Evolutionary conservation across 257 asterid species (phyloP).

Genomic region (Solanum lignicaule): DNA sequence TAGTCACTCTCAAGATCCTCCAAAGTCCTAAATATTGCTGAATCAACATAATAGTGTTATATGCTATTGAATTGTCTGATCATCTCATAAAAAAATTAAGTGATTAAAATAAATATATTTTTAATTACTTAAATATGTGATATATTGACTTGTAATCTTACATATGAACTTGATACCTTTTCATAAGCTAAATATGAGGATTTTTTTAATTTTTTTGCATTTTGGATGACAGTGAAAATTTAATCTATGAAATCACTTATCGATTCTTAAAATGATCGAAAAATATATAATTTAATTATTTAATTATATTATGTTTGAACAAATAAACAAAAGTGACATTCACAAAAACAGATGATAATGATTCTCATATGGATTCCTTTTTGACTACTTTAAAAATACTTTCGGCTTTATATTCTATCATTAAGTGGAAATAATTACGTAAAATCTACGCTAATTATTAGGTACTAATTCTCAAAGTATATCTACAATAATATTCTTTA

Average conservation of each 20-base stretch:
- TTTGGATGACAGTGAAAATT: background rate
- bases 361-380: background rate
- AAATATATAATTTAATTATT: background rate
- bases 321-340: background rate
- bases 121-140: background rate
- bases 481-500: background rate
- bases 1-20: background rate
- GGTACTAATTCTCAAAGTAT: background rate
- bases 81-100: background rate
- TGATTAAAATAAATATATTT: background rate
- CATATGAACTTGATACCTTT: background rate
- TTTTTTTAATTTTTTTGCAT: background rate
- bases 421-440: background rate
- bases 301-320: background rate
- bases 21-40: background rate
- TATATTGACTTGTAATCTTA: background rate
- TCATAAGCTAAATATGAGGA: background rate
- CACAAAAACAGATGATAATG: background rate
- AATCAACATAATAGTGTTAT: background rate
- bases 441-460: background rate
- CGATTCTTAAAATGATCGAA: background rate
- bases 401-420: background rate
- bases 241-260: background rate
- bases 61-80: background rate
- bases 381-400: background rate